phyloP scores from a whole-genome alignment of 2,329 filamentous ascomycete genomes.

The Arthrobotrys entomopaga region DNA sequence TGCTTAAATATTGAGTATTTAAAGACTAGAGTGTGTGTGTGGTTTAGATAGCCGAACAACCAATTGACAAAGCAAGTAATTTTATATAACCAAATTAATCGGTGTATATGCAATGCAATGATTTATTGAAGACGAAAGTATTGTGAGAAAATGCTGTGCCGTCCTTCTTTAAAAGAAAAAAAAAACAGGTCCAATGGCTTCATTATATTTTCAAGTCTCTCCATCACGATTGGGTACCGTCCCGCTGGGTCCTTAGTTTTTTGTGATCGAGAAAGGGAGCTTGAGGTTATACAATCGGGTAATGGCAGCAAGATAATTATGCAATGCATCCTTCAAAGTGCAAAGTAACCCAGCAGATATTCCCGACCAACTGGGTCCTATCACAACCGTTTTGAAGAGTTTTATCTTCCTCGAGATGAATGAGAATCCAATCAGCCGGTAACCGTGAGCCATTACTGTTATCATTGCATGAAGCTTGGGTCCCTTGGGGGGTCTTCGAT shows the following conservation, averaged over 20 bases:
- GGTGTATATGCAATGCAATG: constrained; percentile 1
- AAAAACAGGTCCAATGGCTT: constrained; percentile 33
- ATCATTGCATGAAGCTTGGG: constrained; percentile 21
- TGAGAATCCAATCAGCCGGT: constrained; percentile 20
- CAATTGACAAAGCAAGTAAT: not conserved
- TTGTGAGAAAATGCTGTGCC: constrained; percentile 8
- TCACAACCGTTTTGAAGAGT: constrained; percentile 32
- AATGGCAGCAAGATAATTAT: constrained; percentile 22
- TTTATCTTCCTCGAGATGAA: constrained; percentile 2
- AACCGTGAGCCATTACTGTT: constrained; percentile 23
- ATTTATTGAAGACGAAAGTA: constrained; percentile 13
- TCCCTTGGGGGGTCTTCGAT: not conserved
- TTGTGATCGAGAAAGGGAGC: constrained; percentile 37
- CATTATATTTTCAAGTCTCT: constrained; percentile 36
- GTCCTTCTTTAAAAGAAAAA: not conserved
- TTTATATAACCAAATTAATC: not conserved
- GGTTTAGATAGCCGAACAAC: not conserved
- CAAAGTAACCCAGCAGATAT: constrained; percentile 22
- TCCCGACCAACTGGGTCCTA: constrained; percentile 31
- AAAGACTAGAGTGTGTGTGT: too few species aligned
- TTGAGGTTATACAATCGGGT: constrained; percentile 25
- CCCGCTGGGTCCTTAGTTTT: constrained; percentile 1
- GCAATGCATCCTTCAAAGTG: constrained; percentile 10
- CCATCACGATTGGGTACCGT: constrained; percentile 26
- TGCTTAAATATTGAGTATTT: too few species aligned